Evolutionary conservation across 306 rosid genomes (phyloP).

Genomic region (Astragalus glycyphyllos): DNA sequence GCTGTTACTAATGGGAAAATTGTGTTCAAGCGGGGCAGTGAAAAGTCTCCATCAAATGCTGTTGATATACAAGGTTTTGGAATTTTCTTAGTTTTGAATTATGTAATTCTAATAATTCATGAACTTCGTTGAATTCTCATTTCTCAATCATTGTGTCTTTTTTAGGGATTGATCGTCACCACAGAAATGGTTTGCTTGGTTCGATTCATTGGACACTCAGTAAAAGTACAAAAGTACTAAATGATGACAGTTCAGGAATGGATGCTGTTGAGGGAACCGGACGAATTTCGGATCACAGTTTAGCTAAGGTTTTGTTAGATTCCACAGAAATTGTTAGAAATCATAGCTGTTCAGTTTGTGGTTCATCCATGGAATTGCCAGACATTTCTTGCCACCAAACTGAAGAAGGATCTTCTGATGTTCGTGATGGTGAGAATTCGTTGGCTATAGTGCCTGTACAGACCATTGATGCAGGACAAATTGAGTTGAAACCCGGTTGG

Average conservation of each 20-base stretch:
- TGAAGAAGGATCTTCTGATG: conserved; percentile 50
- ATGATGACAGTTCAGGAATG: conserved; percentile 46
- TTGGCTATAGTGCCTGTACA: conserved; percentile 80
- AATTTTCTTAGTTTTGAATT: conserved; percentile 15
- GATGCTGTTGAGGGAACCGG: conserved; percentile 23
- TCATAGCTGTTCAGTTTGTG: conserved; percentile 67
- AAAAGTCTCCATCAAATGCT: conserved; percentile 44
- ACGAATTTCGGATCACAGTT: conserved; percentile 56
- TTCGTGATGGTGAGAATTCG: conserved; percentile 51
- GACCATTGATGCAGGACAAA: conserved; percentile 48
- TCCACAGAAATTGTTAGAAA: conserved; percentile 42
- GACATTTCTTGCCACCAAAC: conserved; percentile 47
- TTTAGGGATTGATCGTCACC: conserved; percentile 57
- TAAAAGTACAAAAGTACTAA: conserved; percentile 56
- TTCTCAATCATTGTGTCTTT: conserved; percentile 41
- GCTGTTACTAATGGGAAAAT: conserved; percentile 87
- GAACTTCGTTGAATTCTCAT: conserved; percentile 33
- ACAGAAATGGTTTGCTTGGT: conserved; percentile 54
- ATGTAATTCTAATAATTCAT: conserved; percentile 17
- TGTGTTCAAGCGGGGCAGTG: conserved; percentile 68
- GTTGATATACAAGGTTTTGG: conserved; percentile 58
- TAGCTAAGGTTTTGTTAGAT: conserved; percentile 58
- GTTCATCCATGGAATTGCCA: conserved; percentile 40
- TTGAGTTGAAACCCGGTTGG: conserved; percentile 88
- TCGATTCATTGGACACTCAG: conserved; percentile 50